Evolutionary conservation across 345 rosid species (phyloP), one percentile per base, ranked within the genome.

Genomic region (Heritiera littoralis): DNA sequence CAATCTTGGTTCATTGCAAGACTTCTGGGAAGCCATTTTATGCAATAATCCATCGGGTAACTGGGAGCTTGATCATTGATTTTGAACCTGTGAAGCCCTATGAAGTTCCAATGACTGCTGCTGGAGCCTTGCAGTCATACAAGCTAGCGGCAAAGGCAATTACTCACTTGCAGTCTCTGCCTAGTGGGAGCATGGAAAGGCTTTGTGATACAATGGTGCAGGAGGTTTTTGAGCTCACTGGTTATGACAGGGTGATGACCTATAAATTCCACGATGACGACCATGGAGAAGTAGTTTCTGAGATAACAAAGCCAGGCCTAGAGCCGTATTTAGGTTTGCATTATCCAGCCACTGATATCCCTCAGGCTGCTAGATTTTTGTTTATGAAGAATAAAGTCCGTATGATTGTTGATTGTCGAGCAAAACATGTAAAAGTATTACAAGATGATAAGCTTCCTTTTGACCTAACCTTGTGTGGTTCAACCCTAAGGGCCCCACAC

Each of bases 91-190:
- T 95, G 80, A 95, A 95, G 84, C 98, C 97, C 58, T 92, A 90
- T 60, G 98, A 95, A 88, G 94, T 90, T 35, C 95, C 98, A 67
- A 92, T 90, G 98, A 91, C 98, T 60, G 94, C 98, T 79, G 94
- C 97, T 75, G 98, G 98, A 48, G 98, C 98, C 51, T 83, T 95
- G 79, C 98, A 93, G 82, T 95, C 98, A 40, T 93, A 95, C 86
- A 95, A 93, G 86, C 95, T 95, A 32, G 98, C 98, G 32, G 98
- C 97, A 30, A 95, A 95, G 82, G 98, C 98, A 10, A 93, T 95
- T 70, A 85, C 95, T n/a, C 86, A 93, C 70, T 80, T 95, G 85
- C 98, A 95, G 81, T 89, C 98, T 60, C 80, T 93, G 83, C 89
- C 97, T 28, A 93, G 98, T 55, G 98, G 98, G 56, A 95, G 95